These are phyloP conservation scores for Lichtheimia ramosa DNA, from an alignment of 371 early-diverging fungal species.

Conservation along the genomic window DNA sequence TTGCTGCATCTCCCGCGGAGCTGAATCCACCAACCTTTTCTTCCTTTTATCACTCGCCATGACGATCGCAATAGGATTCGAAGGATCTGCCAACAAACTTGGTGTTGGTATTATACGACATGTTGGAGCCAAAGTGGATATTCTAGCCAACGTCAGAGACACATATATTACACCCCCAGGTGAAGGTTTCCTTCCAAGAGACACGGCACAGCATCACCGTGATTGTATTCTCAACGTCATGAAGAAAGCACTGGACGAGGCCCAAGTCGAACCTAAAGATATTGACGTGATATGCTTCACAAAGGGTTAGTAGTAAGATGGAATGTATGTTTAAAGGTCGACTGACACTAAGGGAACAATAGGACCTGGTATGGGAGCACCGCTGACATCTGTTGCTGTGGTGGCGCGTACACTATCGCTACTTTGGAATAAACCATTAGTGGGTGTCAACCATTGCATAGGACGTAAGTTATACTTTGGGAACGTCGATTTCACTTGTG, in stretches of 20 bases:
- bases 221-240: slow-evolving; percentile 79
- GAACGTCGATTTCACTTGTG: too few species aligned
- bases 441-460: slow-evolving; percentile 99
- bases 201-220: slow-evolving; percentile 97
- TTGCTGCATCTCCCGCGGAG: too few species aligned
- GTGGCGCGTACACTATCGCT: slow-evolving; percentile 95
- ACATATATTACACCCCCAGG: slow-evolving; percentile 99
- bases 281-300: slow-evolving; percentile 97
- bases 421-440: slow-evolving; percentile 92
- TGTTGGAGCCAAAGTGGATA: slow-evolving; percentile 48
- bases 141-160: slow-evolving; percentile 91
- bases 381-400: slow-evolving; percentile 89
- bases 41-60: slow-evolving; percentile 7
- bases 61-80: slow-evolving; percentile 80
- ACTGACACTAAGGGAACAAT: not conserved
- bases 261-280: slow-evolving; percentile 73
- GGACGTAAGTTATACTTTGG: slow-evolving; percentile 67
- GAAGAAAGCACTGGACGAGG: slow-evolving; percentile 78
- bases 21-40: not conserved
- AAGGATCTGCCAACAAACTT: slow-evolving; percentile 99
- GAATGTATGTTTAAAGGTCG: too few species aligned
- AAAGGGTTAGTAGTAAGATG: slow-evolving; percentile 56
- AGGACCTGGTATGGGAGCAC: slow-evolving; percentile 99
- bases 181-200: slow-evolving; percentile 95
- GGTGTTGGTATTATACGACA: slow-evolving; percentile 98